A percentile compares a stretch with the other conserved stretches of the same genome.
phyloP scores from a whole-genome alignment of 106 monocot genomes.

The Alisma plantagoaquatica region DNA sequence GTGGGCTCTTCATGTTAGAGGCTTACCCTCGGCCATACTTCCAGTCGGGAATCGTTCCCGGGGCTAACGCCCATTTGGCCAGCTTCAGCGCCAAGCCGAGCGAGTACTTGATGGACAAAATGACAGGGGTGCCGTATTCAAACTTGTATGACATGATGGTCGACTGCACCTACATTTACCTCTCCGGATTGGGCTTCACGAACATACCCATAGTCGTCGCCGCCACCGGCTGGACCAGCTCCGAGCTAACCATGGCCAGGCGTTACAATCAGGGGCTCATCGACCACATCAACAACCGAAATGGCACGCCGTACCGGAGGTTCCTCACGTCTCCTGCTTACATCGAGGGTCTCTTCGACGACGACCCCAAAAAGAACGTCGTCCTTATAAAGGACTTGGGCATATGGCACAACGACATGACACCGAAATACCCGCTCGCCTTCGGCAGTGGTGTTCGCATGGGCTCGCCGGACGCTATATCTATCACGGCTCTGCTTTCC shows the following conservation, averaged over 20 bases:
- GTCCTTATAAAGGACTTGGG: background rate
- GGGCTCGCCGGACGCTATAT: too few relatives aligned
- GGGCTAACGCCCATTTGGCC: background rate
- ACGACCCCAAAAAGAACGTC: background rate
- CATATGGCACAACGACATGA: too few relatives aligned
- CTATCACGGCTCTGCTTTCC: too few relatives aligned
- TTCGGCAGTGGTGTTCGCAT: too few relatives aligned
- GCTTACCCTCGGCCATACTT: slow-evolving; percentile 1
- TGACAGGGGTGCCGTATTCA: background rate
- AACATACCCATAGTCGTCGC: background rate
- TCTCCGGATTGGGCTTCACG: background rate
- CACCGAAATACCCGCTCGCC: too few relatives aligned
- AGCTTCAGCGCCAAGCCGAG: background rate
- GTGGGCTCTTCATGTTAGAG: background rate
- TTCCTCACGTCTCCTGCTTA: background rate
- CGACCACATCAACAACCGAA: background rate
- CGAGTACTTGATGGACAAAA: slow-evolving; percentile 1
- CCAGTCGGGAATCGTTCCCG: background rate
- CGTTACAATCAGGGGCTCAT: slow-evolving; percentile 8
- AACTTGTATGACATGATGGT: slow-evolving; percentile 8
- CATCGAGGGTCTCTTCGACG: slow-evolving; percentile 9
- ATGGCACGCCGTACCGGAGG: slow-evolving; percentile 1
- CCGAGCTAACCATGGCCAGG: background rate
- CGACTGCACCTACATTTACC: background rate
- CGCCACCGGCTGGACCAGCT: slow-evolving; percentile 8